Percentiles rank a stretch among this genome's conserved stretches.
phyloP scores from a whole-genome alignment of 345 rosid species.

The Moringa oleifera region DNA sequence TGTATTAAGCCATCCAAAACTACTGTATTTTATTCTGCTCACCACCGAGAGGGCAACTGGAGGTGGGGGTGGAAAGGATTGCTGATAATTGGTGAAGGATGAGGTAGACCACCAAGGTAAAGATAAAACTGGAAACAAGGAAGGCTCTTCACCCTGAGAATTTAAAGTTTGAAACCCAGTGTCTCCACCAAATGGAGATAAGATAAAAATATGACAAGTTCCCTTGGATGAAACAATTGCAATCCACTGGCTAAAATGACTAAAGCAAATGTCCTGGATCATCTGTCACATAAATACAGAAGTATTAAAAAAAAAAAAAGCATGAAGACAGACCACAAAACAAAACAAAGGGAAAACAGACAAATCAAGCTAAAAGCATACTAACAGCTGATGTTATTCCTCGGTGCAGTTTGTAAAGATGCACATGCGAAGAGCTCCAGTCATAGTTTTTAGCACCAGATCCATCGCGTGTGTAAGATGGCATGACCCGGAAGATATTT shows the following conservation, averaged over 20 bases:
- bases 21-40: slow-evolving; percentile 88
- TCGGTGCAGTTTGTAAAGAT: slow-evolving; percentile 92
- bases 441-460: slow-evolving; percentile 45
- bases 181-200: slow-evolving; percentile 79
- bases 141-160: slow-evolving; percentile 48
- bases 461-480: slow-evolving; percentile 48
- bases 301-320: slow-evolving; percentile 7
- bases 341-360: slow-evolving; percentile 12
- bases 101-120: slow-evolving; percentile 82
- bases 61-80: slow-evolving; percentile 52
- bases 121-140: slow-evolving; percentile 50
- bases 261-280: slow-evolving; percentile 96
- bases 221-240: slow-evolving; percentile 91
- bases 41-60: slow-evolving; percentile 76
- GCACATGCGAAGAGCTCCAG: slow-evolving; percentile 86
- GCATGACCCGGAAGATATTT: slow-evolving; percentile 90
- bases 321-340: slow-evolving; percentile 15
- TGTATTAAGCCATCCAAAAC: slow-evolving; percentile 92
- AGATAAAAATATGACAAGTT: slow-evolving; percentile 86
- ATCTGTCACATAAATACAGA: slow-evolving; percentile 52
- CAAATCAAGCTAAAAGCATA: slow-evolving; percentile 21
- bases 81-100: slow-evolving; percentile 44
- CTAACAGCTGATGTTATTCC: slow-evolving; percentile 96
- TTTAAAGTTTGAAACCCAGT: slow-evolving; percentile 53
- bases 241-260: slow-evolving; percentile 88